These are phyloP conservation scores for Retiboletus flavoniger DNA, from an alignment of 1,284 basidiomycete species.

Conservation along the genomic window DNA sequence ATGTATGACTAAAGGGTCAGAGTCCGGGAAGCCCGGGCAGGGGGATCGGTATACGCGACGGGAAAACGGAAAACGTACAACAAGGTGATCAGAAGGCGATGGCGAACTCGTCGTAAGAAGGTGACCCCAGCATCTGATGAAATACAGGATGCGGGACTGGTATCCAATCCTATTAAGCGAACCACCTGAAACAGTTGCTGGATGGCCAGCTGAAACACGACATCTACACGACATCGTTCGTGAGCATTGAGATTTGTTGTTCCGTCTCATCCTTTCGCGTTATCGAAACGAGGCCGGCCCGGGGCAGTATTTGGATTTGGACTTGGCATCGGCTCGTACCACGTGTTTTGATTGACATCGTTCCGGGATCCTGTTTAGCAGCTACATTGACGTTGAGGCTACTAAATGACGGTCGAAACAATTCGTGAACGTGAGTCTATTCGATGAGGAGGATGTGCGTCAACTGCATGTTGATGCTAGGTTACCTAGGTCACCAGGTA, in stretches of 20 bases:
- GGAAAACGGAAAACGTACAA: background rate
- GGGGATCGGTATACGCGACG: background rate
- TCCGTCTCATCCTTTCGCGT: background rate
- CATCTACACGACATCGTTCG: background rate
- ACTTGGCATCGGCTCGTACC: background rate
- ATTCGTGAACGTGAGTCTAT: background rate
- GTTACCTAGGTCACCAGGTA: background rate
- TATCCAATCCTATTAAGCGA: background rate
- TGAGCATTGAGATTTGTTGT: background rate
- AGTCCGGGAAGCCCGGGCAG: background rate
- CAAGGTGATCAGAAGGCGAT: background rate
- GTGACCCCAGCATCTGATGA: background rate
- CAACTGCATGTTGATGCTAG: background rate
- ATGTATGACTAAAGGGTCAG: background rate
- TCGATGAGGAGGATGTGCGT: background rate
- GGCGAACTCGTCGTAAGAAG: slow-evolving; percentile 1
- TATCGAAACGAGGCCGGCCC: background rate
- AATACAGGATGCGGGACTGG: background rate
- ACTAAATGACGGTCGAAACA: too few species aligned
- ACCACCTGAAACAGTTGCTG: slow-evolving; percentile 14
- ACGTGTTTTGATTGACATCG: slow-evolving; percentile 6
- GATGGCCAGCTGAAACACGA: slow-evolving; percentile 14
- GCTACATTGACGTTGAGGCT: background rate
- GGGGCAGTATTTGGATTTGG: background rate
- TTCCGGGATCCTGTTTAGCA: background rate